Conservation (phyloP, 2,329 filamentous ascomycete genomes). For the Cordyceps militaris region DNA sequence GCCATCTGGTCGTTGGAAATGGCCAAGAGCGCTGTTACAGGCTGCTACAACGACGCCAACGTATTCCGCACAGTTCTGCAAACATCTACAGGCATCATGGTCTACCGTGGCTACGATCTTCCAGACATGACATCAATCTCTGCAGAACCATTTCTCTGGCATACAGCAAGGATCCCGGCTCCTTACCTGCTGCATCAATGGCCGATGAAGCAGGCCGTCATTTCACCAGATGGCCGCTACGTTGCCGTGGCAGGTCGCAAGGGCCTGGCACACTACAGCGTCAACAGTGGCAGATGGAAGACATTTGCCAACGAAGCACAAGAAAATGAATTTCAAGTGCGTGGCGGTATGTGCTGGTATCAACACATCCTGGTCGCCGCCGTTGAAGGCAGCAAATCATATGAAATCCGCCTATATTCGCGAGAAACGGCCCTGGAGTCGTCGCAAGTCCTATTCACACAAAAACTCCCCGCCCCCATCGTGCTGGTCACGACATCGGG, state of each 20-base stretch:
- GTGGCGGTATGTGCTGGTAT: slow-evolving; percentile 98
- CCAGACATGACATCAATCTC: slow-evolving; percentile 87
- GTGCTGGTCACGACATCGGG: slow-evolving; percentile 84
- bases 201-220: slow-evolving; percentile 81
- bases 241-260: slow-evolving; percentile 91
- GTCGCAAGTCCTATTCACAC: slow-evolving; percentile 64
- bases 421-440: slow-evolving; percentile 73
- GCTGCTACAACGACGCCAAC: slow-evolving; percentile 87
- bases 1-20: slow-evolving; percentile 85
- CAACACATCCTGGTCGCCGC: slow-evolving; percentile 91
- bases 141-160: slow-evolving; percentile 90
- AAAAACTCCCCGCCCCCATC: slow-evolving; percentile 76
- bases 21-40: slow-evolving; percentile 85
- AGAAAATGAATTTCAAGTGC: slow-evolving; percentile 86
- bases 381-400: slow-evolving; percentile 75
- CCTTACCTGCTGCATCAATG: slow-evolving; percentile 85
- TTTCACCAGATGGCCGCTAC: slow-evolving; percentile 89
- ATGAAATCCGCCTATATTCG: slow-evolving; percentile 87
- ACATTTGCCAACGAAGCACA: slow-evolving; percentile 74
- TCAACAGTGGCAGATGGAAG: slow-evolving; percentile 92
- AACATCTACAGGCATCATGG: slow-evolving; percentile 79
- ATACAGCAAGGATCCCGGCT: slow-evolving; percentile 78
- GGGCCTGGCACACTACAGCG: slow-evolving; percentile 90
- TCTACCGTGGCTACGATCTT: slow-evolving; percentile 89
- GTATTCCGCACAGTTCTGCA: slow-evolving; percentile 83